phyloP scores from a whole-genome alignment of 306 rosid species.

The Mucuna pruriens region DNA sequence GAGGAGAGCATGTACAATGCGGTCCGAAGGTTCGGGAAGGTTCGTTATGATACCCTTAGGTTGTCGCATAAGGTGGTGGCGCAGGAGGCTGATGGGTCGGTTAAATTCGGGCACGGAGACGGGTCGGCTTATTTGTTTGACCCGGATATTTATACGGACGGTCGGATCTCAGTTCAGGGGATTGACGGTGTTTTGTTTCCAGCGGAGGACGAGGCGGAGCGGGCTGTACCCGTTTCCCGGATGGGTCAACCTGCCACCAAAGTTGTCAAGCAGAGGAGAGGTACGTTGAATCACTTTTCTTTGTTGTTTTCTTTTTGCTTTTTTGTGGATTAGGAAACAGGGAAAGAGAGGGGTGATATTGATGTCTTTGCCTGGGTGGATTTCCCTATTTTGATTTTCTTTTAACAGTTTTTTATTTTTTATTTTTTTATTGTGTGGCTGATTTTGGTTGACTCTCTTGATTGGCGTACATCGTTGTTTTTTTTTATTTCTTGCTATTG shows the following conservation, averaged over 20 bases:
- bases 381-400: background rate
- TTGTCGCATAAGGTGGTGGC: constrained; percentile 78
- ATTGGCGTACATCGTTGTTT: constrained; percentile 11
- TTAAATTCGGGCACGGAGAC: constrained; percentile 72
- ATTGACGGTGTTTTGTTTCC: constrained; percentile 78
- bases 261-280: constrained; percentile 68
- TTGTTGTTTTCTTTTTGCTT: background rate
- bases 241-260: constrained; percentile 59
- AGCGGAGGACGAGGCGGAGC: constrained; percentile 45
- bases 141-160: constrained; percentile 83
- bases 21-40: constrained; percentile 74
- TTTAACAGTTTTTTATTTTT: background rate
- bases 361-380: constrained; percentile 20
- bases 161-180: constrained; percentile 85
- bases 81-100: constrained; percentile 83
- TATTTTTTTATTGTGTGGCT: background rate
- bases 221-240: constrained; percentile 33
- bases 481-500: background rate
- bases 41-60: constrained; percentile 64
- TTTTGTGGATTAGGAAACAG: background rate
- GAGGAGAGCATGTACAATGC: constrained; percentile 95
- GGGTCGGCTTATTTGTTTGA: constrained; percentile 78
- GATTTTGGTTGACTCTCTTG: constrained; percentile 4
- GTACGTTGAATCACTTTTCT: constrained; percentile 43
- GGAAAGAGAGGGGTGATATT: background rate